Conservation (phyloP, 2,329 filamentous ascomycete species). For the Fusarium beomiforme region DNA sequence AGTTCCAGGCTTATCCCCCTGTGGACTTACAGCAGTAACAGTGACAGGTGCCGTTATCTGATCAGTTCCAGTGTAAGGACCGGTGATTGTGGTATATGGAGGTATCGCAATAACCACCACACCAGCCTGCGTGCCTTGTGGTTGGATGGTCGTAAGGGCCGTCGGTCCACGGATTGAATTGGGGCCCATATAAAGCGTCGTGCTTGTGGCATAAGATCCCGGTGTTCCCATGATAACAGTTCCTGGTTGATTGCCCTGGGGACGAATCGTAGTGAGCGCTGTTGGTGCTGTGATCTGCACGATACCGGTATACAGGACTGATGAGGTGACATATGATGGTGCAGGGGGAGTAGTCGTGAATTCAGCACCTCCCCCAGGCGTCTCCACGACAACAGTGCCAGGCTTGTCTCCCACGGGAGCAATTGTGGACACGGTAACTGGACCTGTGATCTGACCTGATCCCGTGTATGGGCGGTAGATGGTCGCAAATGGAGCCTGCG, state of each 20-base stretch:
- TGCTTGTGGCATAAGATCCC: conserved; percentile 9
- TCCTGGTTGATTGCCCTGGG: conserved; percentile 4
- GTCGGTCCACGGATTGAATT: conserved; percentile 4
- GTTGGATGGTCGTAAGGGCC: conserved; percentile 6
- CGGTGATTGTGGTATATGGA: conserved; percentile 4
- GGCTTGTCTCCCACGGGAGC: conserved; percentile 5
- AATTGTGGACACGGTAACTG: conserved; percentile 9
- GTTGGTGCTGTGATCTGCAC: conserved; percentile 1
- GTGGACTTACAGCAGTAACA: not conserved
- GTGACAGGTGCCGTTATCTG: conserved; percentile 11
- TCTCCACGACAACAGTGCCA: conserved; percentile 8
- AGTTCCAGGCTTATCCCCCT: conserved; percentile 8
- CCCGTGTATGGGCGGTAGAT: conserved; percentile 1
- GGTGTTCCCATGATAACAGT: conserved; percentile 2
- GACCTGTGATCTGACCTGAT: conserved; percentile 2
- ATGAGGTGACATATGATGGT: conserved; percentile 10
- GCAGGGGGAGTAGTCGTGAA: conserved; percentile 13
- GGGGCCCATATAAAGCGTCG: not conserved
- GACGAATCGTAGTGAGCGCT: conserved; percentile 8
- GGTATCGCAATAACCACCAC: conserved; percentile 17
- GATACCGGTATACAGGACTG: conserved; percentile 8
- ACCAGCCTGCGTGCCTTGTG: conserved; percentile 4
- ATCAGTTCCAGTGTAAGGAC: conserved; percentile 2
- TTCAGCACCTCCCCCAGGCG: not conserved
- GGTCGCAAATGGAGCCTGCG: not conserved